Percentiles rank a stretch among this genome's conserved stretches.
Conservation (phyloP, 192 early-diverging fungal genomes). For the Anaeromyces robustus region DNA sequence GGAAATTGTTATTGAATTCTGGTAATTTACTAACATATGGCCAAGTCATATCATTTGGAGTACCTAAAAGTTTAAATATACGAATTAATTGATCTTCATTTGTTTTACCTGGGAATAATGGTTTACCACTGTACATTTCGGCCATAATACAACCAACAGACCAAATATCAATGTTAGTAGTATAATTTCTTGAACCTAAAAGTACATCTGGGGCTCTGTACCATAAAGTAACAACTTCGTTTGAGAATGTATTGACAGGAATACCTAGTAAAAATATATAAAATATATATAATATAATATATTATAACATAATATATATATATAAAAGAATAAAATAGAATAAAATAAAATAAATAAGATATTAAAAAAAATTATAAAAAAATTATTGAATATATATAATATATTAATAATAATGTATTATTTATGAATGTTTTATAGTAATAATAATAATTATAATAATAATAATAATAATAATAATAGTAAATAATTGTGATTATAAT, state of each 20-base stretch:
- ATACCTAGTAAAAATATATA: not conserved
- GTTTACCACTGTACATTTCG: constrained; percentile 66
- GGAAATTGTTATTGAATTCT: constrained; percentile 56
- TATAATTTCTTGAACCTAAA: constrained; percentile 84
- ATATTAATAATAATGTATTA: too few relatives aligned
- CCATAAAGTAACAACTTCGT: constrained; percentile 98
- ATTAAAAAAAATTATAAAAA: too few relatives aligned
- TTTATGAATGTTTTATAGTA: too few relatives aligned
- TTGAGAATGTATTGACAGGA: constrained; percentile 81
- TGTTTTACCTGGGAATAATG: constrained; percentile 65
- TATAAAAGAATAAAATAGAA: too few relatives aligned
- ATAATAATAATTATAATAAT: too few relatives aligned
- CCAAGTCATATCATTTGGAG: constrained; percentile 62
- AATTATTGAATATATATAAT: too few relatives aligned
- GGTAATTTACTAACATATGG: constrained; percentile 34
- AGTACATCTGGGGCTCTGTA: constrained; percentile 53
- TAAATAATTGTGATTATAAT: too few relatives aligned
- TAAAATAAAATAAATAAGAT: too few relatives aligned
- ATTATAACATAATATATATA: too few relatives aligned
- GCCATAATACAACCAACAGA: constrained; percentile 97
- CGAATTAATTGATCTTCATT: constrained; percentile 66
- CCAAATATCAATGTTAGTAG: constrained; percentile 96
- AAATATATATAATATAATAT: too few relatives aligned
- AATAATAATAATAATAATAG: too few relatives aligned
- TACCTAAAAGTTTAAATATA: constrained; percentile 68